phyloP scores from a whole-genome alignment of 768 basidiomycete species.

The Pleurotus platypus region DNA sequence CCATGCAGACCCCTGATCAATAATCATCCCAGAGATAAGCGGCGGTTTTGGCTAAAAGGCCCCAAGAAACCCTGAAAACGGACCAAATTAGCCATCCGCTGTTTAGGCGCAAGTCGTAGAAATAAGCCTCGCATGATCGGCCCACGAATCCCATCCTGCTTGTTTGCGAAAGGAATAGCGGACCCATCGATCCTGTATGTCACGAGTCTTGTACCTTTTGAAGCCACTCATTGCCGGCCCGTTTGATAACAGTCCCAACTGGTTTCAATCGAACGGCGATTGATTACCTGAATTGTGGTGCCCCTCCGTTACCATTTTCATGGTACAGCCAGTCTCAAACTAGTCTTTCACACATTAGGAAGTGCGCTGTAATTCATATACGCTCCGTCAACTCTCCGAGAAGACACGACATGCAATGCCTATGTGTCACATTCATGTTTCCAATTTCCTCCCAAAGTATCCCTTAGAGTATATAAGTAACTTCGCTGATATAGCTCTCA shows the following conservation, averaged over 20 bases:
- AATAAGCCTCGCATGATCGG: slow-evolving; percentile 8
- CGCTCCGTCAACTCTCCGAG: slow-evolving; percentile 10
- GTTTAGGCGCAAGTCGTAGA: slow-evolving; percentile 3
- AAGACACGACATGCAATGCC: not conserved
- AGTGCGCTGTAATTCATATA: not conserved
- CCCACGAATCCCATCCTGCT: slow-evolving; percentile 3
- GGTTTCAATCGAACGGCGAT: not conserved
- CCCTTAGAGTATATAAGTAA: slow-evolving; percentile 3
- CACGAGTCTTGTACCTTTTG: slow-evolving; percentile 7
- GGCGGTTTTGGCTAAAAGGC: slow-evolving; percentile 5
- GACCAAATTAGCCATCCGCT: slow-evolving; percentile 4
- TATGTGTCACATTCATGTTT: slow-evolving; percentile 2
- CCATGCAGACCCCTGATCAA: slow-evolving; percentile 1
- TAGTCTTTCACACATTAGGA: slow-evolving; percentile 1
- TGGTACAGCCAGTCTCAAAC: not conserved
- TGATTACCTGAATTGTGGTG: slow-evolving; percentile 5
- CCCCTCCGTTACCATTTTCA: slow-evolving; percentile 1
- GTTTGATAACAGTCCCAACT: slow-evolving; percentile 5
- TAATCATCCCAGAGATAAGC: slow-evolving; percentile 9
- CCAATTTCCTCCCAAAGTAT: slow-evolving; percentile 1
- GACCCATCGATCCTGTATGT: slow-evolving; percentile 5
- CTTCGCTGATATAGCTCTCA: not conserved
- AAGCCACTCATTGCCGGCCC: slow-evolving; percentile 2
- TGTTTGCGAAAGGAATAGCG: slow-evolving; percentile 1
- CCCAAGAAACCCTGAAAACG: slow-evolving; percentile 1